Evolutionary conservation across 371 early-diverging fungal genomes (phyloP).

Genomic region (Dichotomocladium elegans): DNA sequence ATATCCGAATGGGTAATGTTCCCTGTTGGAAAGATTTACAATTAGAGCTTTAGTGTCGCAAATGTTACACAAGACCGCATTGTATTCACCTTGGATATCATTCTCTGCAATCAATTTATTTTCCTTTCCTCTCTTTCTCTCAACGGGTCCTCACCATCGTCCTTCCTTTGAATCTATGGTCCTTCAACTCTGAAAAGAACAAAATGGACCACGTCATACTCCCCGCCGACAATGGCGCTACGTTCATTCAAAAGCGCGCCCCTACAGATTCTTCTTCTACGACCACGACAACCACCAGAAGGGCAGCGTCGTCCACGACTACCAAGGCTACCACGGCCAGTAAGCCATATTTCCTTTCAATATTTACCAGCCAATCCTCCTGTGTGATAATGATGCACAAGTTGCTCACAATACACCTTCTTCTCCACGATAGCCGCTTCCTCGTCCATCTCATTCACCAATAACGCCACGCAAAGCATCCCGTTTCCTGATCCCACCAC

Average conservation of each 20-base stretch:
- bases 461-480: not conserved
- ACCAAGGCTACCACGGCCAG: not conserved
- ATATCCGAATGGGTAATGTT: too few relatives aligned
- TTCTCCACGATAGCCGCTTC: not conserved
- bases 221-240: not conserved
- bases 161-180: not conserved
- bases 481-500: not conserved
- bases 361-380: not conserved
- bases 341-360: not conserved
- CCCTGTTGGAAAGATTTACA: too few relatives aligned
- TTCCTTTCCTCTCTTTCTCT: not conserved
- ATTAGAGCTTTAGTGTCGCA: too few relatives aligned
- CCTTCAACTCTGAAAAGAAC: not conserved
- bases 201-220: not conserved
- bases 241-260: constrained; percentile 1
- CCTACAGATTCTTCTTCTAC: not conserved
- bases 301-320: not conserved
- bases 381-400: not conserved
- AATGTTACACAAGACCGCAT: not conserved
- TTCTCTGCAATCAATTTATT: not conserved
- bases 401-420: not conserved
- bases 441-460: not conserved
- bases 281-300: not conserved
- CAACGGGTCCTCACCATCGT: not conserved
- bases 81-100: not conserved